Evolutionary conservation across 1,284 basidiomycete species (phyloP).

Genomic region (Apiotrichum gamsii): DNA sequence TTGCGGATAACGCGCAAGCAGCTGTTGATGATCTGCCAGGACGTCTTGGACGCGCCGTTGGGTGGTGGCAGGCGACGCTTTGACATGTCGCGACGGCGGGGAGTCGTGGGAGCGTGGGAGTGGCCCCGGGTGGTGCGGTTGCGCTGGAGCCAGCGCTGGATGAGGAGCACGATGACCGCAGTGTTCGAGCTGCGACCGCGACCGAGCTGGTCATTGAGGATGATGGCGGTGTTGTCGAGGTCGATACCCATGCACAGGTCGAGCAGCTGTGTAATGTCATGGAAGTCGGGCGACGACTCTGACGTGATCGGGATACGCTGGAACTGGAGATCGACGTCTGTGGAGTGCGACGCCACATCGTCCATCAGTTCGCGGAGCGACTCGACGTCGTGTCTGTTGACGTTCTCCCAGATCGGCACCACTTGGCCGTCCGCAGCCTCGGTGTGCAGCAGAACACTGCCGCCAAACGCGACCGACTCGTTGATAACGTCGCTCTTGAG

Average conservation of each 20-base stretch:
- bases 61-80: conserved; percentile 15
- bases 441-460: conserved; percentile 77
- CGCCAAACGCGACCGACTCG: conserved; percentile 76
- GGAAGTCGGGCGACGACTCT: conserved; percentile 52
- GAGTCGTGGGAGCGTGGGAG: conserved; percentile 10
- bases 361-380: conserved; percentile 90
- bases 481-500: conserved; percentile 81
- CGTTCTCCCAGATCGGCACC: conserved; percentile 93
- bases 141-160: conserved; percentile 73
- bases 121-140: conserved; percentile 7
- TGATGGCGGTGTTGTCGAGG: conserved; percentile 68
- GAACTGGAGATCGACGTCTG: conserved; percentile 63
- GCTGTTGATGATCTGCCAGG: conserved; percentile 62
- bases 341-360: conserved; percentile 48
- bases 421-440: conserved; percentile 84
- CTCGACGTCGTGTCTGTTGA: conserved; percentile 65
- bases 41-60: conserved; percentile 23
- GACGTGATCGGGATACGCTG: conserved; percentile 83
- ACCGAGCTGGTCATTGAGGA: conserved; percentile 95
- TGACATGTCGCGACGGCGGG: conserved; percentile 7
- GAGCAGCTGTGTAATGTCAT: conserved; percentile 62
- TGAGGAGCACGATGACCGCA: conserved; percentile 78
- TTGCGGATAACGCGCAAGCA: conserved; percentile 86
- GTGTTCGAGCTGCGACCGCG: conserved; percentile 87
- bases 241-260: conserved; percentile 73